These are phyloP conservation scores for Penicillium janthinellum DNA, from an alignment of 2,329 filamentous ascomycete genomes.

Conservation along the genomic window DNA sequence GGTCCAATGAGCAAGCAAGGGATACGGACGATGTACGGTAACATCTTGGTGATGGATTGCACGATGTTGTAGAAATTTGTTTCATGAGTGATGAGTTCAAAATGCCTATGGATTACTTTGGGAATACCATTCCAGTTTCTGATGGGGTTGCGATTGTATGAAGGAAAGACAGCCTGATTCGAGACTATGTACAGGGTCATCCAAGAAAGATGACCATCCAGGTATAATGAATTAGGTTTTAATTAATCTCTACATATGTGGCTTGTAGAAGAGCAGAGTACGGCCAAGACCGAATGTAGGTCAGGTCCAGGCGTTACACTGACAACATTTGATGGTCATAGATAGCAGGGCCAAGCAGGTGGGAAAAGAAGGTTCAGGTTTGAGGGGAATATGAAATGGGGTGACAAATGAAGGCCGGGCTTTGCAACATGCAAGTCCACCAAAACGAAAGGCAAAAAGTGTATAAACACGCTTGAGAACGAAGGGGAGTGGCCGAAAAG, in stretches of 20 bases:
- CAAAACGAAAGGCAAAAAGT: constrained; percentile 18
- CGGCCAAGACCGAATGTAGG: neutral
- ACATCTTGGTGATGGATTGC: neutral
- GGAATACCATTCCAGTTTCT: neutral
- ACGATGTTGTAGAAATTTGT: neutral
- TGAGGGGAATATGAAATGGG: constrained; percentile 7
- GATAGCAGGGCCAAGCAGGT: neutral
- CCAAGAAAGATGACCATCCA: neutral
- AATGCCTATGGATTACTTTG: neutral
- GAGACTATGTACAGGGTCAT: neutral
- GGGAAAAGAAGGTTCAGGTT: constrained; percentile 2
- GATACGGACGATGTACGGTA: neutral
- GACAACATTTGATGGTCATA: constrained; percentile 3
- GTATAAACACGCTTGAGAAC: constrained; percentile 17
- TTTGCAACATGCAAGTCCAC: constrained; percentile 3
- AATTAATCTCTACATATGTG: constrained; percentile 12
- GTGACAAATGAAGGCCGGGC: constrained; percentile 1
- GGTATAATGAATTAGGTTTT: constrained; percentile 8
- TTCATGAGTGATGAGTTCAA: constrained; percentile 13
- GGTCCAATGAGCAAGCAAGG: constrained; percentile 3
- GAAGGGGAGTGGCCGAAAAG: constrained; percentile 17
- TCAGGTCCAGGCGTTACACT: neutral
- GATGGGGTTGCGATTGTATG: neutral
- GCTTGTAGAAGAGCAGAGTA: constrained; percentile 1
- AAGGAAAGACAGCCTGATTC: neutral